A percentile compares a stretch with the other conserved stretches of the same genome.
Conservation (phyloP, 2,329 filamentous ascomycete genomes). For the Teratosphaeria destructans region DNA sequence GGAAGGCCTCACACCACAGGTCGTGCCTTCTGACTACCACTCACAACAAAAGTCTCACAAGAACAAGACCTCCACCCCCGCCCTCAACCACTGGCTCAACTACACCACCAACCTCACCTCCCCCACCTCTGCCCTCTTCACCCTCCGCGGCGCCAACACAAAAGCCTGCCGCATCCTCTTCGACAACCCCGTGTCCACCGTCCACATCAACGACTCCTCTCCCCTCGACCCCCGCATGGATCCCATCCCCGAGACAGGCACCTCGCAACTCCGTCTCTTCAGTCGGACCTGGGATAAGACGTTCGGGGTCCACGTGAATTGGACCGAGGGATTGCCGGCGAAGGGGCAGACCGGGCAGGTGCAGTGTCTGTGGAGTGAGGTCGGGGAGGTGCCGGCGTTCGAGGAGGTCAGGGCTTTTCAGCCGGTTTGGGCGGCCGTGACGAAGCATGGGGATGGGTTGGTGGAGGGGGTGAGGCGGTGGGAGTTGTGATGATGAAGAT, state of each 20-base stretch:
- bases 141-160: conserved; percentile 62
- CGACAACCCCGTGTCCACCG: conserved; percentile 53
- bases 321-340: conserved; percentile 35
- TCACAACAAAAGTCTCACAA: conserved; percentile 2
- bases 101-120: conserved; percentile 48
- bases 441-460: conserved; percentile 66
- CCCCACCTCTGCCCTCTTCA: conserved; percentile 49
- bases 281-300: conserved; percentile 65
- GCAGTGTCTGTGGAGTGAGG: conserved; percentile 80
- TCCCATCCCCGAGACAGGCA: conserved; percentile 48
- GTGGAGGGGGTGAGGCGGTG: conserved; percentile 67
- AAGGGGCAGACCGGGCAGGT: conserved; percentile 51
- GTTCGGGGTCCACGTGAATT: conserved; percentile 67
- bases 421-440: conserved; percentile 69
- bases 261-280: conserved; percentile 66
- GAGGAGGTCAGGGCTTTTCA: conserved; percentile 68
- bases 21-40: conserved; percentile 35
- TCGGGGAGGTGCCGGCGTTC: conserved; percentile 73
- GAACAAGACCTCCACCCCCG: not conserved
- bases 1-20: conserved; percentile 55
- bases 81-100: conserved; percentile 46
- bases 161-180: conserved; percentile 68
- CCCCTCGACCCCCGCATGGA: conserved; percentile 11
- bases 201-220: conserved; percentile 47
- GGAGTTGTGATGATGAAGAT: not conserved